Conservation (phyloP, 208 protist species). For the Crithidia expoeki region DNA sequence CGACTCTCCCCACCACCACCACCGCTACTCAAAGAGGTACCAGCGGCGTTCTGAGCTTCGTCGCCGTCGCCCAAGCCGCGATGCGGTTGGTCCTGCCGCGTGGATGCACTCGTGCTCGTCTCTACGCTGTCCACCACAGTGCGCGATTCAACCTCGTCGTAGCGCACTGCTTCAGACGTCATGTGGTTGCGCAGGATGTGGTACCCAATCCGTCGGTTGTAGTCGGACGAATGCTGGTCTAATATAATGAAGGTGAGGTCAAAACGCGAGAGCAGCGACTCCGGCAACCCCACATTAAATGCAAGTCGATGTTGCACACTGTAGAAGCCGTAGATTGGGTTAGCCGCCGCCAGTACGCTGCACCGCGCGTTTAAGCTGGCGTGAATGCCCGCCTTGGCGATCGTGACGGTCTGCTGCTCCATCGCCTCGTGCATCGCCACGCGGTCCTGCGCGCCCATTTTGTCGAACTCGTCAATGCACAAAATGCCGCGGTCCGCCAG, state of each 20-base stretch:
- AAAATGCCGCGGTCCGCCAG: slow-evolving; percentile 98
- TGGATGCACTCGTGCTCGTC: slow-evolving; percentile 22
- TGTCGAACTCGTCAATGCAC: slow-evolving; percentile 99
- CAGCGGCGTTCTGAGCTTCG: neutral
- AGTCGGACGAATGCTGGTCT: slow-evolving; percentile 92
- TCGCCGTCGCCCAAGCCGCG: neutral
- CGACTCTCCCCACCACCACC: slow-evolving; percentile 10
- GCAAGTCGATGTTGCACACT: slow-evolving; percentile 87
- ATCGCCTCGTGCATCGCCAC: slow-evolving; percentile 99
- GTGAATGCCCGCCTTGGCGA: slow-evolving; percentile 99
- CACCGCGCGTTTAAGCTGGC: slow-evolving; percentile 99
- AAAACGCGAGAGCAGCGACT: slow-evolving; percentile 99
- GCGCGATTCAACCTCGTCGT: slow-evolving; percentile 58
- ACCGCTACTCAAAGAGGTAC: neutral
- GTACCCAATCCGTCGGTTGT: slow-evolving; percentile 92
- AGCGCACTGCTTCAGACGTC: slow-evolving; percentile 60
- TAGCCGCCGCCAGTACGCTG: slow-evolving; percentile 98
- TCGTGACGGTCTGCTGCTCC: slow-evolving; percentile 99
- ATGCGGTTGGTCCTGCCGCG: neutral
- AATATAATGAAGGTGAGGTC: slow-evolving; percentile 99
- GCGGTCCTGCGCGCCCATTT: slow-evolving; percentile 98
- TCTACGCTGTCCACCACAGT: slow-evolving; percentile 78
- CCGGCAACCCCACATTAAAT: slow-evolving; percentile 98
- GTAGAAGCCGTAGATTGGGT: slow-evolving; percentile 99
- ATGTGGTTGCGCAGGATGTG: slow-evolving; percentile 98